Conservation (phyloP, 2,329 filamentous ascomycete genomes). For the Fusarium sp. region DNA sequence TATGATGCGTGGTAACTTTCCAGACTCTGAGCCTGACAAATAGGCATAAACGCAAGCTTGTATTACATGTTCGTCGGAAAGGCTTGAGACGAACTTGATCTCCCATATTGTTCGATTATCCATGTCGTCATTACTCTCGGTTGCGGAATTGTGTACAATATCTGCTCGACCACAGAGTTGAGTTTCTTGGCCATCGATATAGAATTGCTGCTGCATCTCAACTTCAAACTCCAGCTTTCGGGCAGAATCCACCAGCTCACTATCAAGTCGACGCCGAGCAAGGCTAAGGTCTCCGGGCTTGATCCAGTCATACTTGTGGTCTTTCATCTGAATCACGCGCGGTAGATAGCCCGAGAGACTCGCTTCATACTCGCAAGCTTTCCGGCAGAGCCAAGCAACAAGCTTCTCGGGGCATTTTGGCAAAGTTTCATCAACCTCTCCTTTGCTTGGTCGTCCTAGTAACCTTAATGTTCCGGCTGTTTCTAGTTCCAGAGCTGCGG, state of each 20-base stretch:
- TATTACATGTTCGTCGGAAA: constrained; percentile 40
- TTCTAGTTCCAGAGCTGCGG: constrained; percentile 39
- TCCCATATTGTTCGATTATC: constrained; percentile 39
- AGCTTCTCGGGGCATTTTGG: background rate
- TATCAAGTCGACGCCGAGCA: constrained; percentile 32
- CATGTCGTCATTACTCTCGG: background rate
- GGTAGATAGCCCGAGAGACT: constrained; percentile 36
- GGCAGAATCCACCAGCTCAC: constrained; percentile 9
- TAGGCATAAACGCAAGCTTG: constrained; percentile 44
- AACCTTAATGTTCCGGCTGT: constrained; percentile 28
- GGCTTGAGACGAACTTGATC: constrained; percentile 44
- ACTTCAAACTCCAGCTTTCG: constrained; percentile 14
- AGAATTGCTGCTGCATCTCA: background rate
- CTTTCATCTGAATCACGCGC: constrained; percentile 41
- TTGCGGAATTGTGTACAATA: background rate
- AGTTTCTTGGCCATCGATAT: background rate
- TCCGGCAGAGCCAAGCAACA: constrained; percentile 40
- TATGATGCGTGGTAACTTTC: constrained; percentile 27
- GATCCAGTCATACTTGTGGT: constrained; percentile 44
- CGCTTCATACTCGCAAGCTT: constrained; percentile 42
- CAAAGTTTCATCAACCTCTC: background rate
- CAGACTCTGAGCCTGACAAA: constrained; percentile 11
- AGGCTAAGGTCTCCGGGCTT: constrained; percentile 22
- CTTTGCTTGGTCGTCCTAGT: background rate
- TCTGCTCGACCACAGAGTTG: constrained; percentile 22